Evolutionary conservation across 2,329 filamentous ascomycete species (phyloP), one percentile per base, ranked within the genome.

Genomic region (Tolypocladium sp.): DNA sequence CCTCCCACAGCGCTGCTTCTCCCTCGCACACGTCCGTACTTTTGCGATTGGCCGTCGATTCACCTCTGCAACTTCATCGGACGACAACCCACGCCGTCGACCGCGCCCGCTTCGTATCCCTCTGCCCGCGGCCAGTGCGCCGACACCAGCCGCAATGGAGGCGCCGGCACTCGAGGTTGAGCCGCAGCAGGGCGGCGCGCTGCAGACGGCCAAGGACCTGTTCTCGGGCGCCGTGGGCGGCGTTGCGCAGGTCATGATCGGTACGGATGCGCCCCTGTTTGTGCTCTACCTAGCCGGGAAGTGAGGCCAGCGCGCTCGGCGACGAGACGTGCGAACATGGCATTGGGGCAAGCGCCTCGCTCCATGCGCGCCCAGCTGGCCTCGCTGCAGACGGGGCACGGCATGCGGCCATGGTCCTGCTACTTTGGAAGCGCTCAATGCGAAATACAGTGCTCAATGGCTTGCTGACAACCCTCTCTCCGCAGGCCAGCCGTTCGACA

Each of bases 221-320:
- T 89, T 93, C 70, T 85, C 94, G 13, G 94, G 94, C 42, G 94
- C 94, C 61, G 89, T 88, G 9, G 94, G 94, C 63, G 94, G 94
- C 67, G 82, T 97, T 67, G 93, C 94, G 22, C 94, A 99, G 76
- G 94, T 99, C 51, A 77, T 99, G 63, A 82, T 97, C 65, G 93
- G 92, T 96, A 77, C 25, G 55, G 9, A 20, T n/a, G 7, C 25
- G 27, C 53, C 46, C 58, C 52, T 55, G 42, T 38, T 55, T 27
- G 25, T 27, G 13, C 22, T 40, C n/a, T 20, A 3, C 42, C n/a
- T 12, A 8, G 41, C 3, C 7, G 41, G 5, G 6, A 1, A 13
- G 42, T 44, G 42, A 44, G 42, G 25, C 25, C 3, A n/a, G 13
- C 7, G 12, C 25, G 44, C 5, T 37, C 22, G 25, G 2, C 13